Evolutionary conservation across 345 rosid genomes (phyloP).

Genomic region (Gossypium arboreum): DNA sequence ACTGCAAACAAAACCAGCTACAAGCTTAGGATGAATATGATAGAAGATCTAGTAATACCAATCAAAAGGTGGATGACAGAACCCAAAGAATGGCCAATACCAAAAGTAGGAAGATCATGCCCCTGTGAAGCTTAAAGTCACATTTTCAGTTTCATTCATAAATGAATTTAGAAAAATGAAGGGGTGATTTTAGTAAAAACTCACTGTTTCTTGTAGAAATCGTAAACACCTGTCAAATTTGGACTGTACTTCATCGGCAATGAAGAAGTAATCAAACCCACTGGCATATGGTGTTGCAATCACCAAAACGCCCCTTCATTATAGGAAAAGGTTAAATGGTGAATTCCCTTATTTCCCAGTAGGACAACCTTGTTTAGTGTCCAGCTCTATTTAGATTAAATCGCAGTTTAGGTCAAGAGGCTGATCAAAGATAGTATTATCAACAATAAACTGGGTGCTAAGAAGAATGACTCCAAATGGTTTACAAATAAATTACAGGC

Average conservation of each 20-base stretch:
- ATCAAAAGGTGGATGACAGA: slow-evolving; percentile 91
- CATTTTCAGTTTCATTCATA: background rate
- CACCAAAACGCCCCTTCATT: slow-evolving; percentile 79
- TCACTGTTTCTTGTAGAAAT: slow-evolving; percentile 65
- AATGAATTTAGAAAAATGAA: background rate
- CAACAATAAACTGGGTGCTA: background rate
- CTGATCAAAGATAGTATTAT: background rate
- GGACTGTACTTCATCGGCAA: slow-evolving; percentile 91
- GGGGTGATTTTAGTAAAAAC: slow-evolving; percentile 22
- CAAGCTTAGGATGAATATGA: background rate
- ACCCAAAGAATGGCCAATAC: slow-evolving; percentile 93
- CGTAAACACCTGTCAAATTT: slow-evolving; percentile 85
- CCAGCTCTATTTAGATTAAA: background rate
- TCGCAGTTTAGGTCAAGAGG: background rate
- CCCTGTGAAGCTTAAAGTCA: slow-evolving; percentile 37
- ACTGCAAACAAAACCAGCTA: slow-evolving; percentile 15
- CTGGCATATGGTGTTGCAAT: slow-evolving; percentile 95
- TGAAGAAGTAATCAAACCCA: slow-evolving; percentile 89
- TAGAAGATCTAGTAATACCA: slow-evolving; percentile 40
- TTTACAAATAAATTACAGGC: background rate
- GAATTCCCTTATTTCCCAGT: slow-evolving; percentile 5
- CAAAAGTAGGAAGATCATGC: slow-evolving; percentile 86
- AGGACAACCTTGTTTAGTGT: background rate
- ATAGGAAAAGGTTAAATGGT: slow-evolving; percentile 18
- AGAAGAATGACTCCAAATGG: background rate